These are phyloP conservation scores for Hirsutella thompsonii DNA, from an alignment of 2,329 filamentous ascomycete genomes.

Conservation along the genomic window DNA sequence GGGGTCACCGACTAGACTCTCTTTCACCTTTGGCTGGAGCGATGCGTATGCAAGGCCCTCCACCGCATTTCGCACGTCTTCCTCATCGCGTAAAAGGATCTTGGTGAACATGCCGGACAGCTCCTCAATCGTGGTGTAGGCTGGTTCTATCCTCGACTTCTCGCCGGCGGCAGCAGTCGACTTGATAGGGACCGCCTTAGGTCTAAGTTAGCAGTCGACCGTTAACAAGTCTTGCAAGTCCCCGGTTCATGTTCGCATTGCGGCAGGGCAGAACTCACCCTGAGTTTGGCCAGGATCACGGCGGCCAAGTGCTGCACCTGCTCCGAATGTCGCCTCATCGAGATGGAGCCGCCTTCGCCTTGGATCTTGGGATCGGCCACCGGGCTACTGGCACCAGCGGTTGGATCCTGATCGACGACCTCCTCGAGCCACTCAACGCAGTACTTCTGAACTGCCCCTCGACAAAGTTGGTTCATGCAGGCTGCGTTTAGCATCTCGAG, in stretches of 20 bases:
- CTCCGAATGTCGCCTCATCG: constrained; percentile 47
- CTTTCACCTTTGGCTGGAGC: constrained; percentile 73
- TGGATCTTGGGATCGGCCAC: constrained; percentile 43
- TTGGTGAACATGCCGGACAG: constrained; percentile 50
- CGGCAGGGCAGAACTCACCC: constrained; percentile 22
- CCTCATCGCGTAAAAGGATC: constrained; percentile 48
- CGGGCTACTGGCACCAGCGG: constrained; percentile 35
- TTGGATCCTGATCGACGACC: constrained; percentile 60
- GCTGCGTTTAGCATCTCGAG: constrained; percentile 85
- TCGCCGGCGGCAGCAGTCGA: constrained; percentile 23
- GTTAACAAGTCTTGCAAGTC: constrained; percentile 10
- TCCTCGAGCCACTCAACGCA: constrained; percentile 81
- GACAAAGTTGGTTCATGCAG: constrained; percentile 71
- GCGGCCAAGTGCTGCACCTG: constrained; percentile 54
- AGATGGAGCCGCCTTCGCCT: constrained; percentile 44
- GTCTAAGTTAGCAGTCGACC: constrained; percentile 33
- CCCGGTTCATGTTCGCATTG: not conserved
- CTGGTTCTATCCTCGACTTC: constrained; percentile 34
- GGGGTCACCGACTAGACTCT: constrained; percentile 58
- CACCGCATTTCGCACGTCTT: constrained; percentile 56
- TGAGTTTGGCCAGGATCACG: constrained; percentile 62
- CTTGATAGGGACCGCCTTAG: constrained; percentile 41
- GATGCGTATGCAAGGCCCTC: constrained; percentile 91
- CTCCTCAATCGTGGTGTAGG: constrained; percentile 51
- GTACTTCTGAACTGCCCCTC: constrained; percentile 73